Evolutionary conservation across 768 basidiomycete species (phyloP), one percentile per base, ranked within the genome.

Genomic region (Pulveroboletus sp.): DNA sequence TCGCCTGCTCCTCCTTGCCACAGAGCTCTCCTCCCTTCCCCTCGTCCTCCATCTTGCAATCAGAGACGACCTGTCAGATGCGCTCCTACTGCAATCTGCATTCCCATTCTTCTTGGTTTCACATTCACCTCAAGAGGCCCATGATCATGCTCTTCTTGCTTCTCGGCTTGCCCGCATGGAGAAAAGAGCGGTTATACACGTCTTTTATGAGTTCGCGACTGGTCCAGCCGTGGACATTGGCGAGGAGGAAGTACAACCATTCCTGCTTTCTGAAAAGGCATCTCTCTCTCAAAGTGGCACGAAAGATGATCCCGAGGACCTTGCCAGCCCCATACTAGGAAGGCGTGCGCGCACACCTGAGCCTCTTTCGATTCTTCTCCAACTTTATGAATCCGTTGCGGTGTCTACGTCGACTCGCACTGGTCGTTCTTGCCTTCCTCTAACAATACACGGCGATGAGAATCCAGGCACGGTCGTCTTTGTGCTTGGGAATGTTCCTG

Each of bases 141-240:
- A 95, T 59, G 90, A 94, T 63, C 85, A 97, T 67, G 88, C 92
- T 18, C 71, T 97, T 32, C 78, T 98, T n/a, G 91, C 92, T 12
- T 83, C 89, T 44, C 80, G 85, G 38, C 70, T 97, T 43, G 90
- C 95, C 0, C 76, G 77, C 33, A 66, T 76, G 7, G 81, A 87
- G 59, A 74, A 74, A 48, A 86, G 80, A 57, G 83, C 85, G 6
- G 89, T 95, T n/a, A 73, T 96, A 24, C 95, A 97, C 65, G 83
- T 79, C 12, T 96, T 93, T 69, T 83, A 86, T 59, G 62, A 73
- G 8, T 69, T 62, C 2, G 65, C 65, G 2, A 63, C 70, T 18
- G 72, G 76, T 26, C 55, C 63, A 6, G 62, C 79, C 11, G 69
- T 74, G 17, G 78, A 85, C 56, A 69, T 88, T 12, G 57, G 77